Base-by-base conservation (phyloP, 257 asterid species). In the Buddleja alternifolia region DNA sequence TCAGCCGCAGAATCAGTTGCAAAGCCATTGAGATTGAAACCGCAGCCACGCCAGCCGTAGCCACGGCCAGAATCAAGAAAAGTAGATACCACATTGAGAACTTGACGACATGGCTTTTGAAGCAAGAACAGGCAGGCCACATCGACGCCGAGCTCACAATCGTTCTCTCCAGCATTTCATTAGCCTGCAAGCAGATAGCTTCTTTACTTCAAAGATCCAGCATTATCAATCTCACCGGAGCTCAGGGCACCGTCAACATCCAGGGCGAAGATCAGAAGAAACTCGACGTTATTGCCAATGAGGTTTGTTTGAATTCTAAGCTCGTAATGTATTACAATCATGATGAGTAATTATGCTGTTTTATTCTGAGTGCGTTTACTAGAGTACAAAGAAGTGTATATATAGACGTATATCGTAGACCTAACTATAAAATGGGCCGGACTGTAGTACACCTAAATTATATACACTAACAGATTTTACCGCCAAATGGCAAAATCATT, bases 231-330 rank as follows among this genome's bases (percentile, higher is more conserved):
- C 90, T 92, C 67, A 92, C 96, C 11, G 96, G 98, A 51, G 77
- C 79, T 73, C 96, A 89, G 15, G 98, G 95, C 61, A 83, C 94
- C 62, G 70, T 84, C 21, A 92, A 92, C 61, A 55, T 87, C 77
- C 96, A 92, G 67, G 95, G 98, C 45, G 95, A 89, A 74, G 95
- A 89, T 80, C 96, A 92, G 79, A 92, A 92, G 71, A 92, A 92
- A 58, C 94, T 92, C 67, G 96, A 92, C 57, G 96, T 87, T 51
- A 77, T 92, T 45, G 61, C 96, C 59, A 89, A 92, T 25, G 89
- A 87, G 96, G 98, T 90, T 61, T 1, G 47, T 32, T 41, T 42
- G 4, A n/a, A n/a, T n/a, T n/a, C n/a, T n/a, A n/a, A n/a, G n/a
- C n/a, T n/a, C n/a, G n/a, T n/a, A n/a, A n/a, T n/a, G n/a, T n/a